Conservation (phyloP, 176 grass and related monocot species). For the Triticum aestivum region IWGSC_CS_RefSeq_v2.1 NC_057802.1:104297918-104298417, state of each 20-base stretch:
- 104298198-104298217: slow-evolving; percentile 19
- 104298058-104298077: slow-evolving; percentile 28
- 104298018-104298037: slow-evolving; percentile 18
- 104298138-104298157: slow-evolving; percentile 2
- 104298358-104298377: slow-evolving; percentile 54
- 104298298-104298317: slow-evolving; percentile 22
- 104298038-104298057: neutral
- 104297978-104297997: neutral
- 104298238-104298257: slow-evolving; percentile 26
- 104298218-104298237: neutral
- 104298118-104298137: neutral
- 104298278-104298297: slow-evolving; percentile 35
- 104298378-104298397: slow-evolving; percentile 28
- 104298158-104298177: neutral
- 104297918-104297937: neutral
- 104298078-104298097: slow-evolving; percentile 30
- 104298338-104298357: slow-evolving; percentile 35
- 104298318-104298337: slow-evolving; percentile 47
- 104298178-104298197: slow-evolving; percentile 30
- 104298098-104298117: neutral
- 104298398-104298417: neutral
- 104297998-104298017: neutral
- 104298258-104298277: slow-evolving; percentile 44
- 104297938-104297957: neutral
- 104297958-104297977: neutral